Evolutionary conservation across 2,329 filamentous ascomycete genomes (phyloP).

Genomic region (Dothideomycetes sp.): DNA sequence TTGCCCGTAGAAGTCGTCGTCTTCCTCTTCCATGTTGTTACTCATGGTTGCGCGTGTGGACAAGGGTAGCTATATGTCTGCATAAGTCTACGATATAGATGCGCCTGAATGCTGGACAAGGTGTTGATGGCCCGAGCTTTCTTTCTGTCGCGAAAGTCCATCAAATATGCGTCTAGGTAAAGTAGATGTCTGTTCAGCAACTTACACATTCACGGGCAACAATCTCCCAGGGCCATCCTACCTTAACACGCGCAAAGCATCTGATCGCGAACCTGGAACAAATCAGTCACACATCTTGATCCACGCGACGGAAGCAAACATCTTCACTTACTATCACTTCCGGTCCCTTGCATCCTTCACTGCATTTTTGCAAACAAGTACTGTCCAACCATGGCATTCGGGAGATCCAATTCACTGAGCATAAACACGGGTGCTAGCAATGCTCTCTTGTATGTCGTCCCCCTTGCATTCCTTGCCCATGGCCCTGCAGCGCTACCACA

Average conservation of each 20-base stretch:
- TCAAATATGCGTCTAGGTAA: too few relatives aligned
- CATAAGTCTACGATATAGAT: too few relatives aligned
- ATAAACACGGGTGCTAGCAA: slow-evolving; percentile 45
- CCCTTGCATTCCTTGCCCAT: neutral
- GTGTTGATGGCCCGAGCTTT: neutral
- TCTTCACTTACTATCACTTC: slow-evolving; percentile 1
- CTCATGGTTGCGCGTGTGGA: neutral
- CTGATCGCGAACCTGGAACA: too few relatives aligned
- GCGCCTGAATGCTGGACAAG: too few relatives aligned
- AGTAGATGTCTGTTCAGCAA: too few relatives aligned
- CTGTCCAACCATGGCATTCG: slow-evolving; percentile 31
- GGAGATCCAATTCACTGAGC: slow-evolving; percentile 42
- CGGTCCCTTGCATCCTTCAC: too few relatives aligned
- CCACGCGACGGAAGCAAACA: slow-evolving; percentile 1
- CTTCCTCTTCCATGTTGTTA: slow-evolving; percentile 40
- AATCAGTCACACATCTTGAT: neutral
- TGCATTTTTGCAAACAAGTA: neutral
- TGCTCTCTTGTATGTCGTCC: slow-evolving; percentile 25
- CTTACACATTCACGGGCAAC: too few relatives aligned
- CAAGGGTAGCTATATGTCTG: too few relatives aligned
- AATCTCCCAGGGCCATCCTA: too few relatives aligned
- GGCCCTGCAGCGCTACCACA: neutral
- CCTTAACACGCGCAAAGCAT: too few relatives aligned
- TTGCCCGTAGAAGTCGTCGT: slow-evolving; percentile 42
- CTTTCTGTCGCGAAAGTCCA: neutral